These are phyloP conservation scores for Friedmanniomyces simplex DNA, from an alignment of 495 filamentous ascomycete species.

Conservation along the genomic window DNA sequence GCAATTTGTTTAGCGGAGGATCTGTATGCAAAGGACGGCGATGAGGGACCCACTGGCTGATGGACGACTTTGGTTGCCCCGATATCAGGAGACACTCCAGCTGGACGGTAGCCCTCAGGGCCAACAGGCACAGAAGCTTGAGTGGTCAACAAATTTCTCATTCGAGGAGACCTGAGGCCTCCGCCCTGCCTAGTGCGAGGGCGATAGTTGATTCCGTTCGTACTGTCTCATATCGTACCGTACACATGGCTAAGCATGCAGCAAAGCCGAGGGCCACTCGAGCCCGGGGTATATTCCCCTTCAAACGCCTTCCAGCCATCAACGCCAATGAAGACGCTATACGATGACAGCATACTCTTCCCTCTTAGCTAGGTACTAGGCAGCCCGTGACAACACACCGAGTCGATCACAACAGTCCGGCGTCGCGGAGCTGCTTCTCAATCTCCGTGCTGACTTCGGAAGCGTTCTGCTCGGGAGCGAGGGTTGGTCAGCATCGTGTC, in stretches of 20 bases:
- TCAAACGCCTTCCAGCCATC: slow-evolving; percentile 9
- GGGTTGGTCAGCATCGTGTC: neutral
- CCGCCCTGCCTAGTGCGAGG: slow-evolving; percentile 15
- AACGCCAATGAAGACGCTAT: slow-evolving; percentile 7
- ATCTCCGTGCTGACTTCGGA: neutral
- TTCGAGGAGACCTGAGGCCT: slow-evolving; percentile 14
- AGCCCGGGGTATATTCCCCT: slow-evolving; percentile 5
- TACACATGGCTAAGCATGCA: neutral
- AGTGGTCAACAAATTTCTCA: neutral
- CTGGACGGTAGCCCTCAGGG: neutral
- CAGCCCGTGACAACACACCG: slow-evolving; percentile 1
- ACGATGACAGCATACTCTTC: slow-evolving; percentile 18
- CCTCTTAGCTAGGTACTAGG: slow-evolving; percentile 18
- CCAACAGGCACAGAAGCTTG: slow-evolving; percentile 4
- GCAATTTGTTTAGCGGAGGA: too few species aligned
- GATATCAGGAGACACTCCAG: neutral
- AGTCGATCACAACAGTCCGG: slow-evolving; percentile 4
- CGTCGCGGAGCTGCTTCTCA: slow-evolving; percentile 8
- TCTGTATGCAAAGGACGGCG: too few species aligned
- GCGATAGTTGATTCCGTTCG: neutral
- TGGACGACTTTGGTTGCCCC: neutral
- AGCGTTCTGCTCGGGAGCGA: neutral
- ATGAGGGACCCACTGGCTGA: neutral
- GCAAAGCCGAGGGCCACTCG: neutral
- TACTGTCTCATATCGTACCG: neutral